Evolutionary conservation across 2,329 filamentous ascomycete genomes (phyloP), one percentile per base, ranked within the genome.

Genomic region (Apiospora malaysiana): DNA sequence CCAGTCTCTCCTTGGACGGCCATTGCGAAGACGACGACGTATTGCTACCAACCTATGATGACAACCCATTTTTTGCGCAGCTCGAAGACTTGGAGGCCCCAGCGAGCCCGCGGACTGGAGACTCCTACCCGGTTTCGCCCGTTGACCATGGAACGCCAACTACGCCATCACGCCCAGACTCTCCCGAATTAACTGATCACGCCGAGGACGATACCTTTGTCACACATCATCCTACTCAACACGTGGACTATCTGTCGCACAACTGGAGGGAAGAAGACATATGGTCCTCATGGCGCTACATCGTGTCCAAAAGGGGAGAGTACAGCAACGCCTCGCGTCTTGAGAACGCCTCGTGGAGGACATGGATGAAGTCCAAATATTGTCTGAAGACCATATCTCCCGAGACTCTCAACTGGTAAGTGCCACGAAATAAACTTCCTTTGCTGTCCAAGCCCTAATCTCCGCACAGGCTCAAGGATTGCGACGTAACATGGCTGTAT

Each of bases 401-500:
- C 3, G 95, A 98, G 81, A 93, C 92, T 1, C 85, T 99, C 70
- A 97, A 98, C 82, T 99, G 96, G 95, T 97, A 83, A 77, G 90
- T 32, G 21, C 7, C 25, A 2, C 40, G n/a, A 25, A 32, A 47
- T 40, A 32, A 37, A 32, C 25, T 68, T 47, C 6, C 16, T 37
- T 12, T 25, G n/a, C 14, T 8, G 66, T 68, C 66, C 37, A 49
- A 68, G 46, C 67, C 18, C 78, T 83, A 77, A 85, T 77, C 59
- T 51, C 66, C 45, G 71, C 23, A 66, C 77, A 97, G 94, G 95
- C 86, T 98, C 72, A 99, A 98, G 81, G 96, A 98, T 77, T 96
- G 93, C 80, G 95, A 99, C 81, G 94, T 98, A 43, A 98, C 95
- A 65, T 99, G 95, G 96, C 86, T 99, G 0, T 99, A 98, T 78